These are phyloP conservation scores for Boeremia exigua DNA, from an alignment of 2,329 filamentous ascomycete species.

Conservation along the genomic window DNA sequence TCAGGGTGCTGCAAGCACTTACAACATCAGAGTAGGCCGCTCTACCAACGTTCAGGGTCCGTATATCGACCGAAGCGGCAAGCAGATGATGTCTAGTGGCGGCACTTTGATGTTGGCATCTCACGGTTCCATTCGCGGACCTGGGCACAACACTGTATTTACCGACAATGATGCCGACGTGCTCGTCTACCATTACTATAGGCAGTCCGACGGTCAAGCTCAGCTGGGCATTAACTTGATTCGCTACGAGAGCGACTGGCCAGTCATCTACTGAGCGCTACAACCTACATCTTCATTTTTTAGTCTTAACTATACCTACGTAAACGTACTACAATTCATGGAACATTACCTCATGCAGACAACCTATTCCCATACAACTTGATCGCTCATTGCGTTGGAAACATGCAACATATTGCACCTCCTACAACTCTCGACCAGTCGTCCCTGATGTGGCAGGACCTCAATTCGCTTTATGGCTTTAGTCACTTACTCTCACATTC, in stretches of 20 bases:
- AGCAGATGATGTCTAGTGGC: conserved; percentile 58
- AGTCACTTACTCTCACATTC: too few species aligned
- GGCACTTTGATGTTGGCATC: conserved; percentile 64
- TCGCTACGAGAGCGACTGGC: conserved; percentile 54
- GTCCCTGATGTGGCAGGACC: too few species aligned
- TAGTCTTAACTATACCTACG: too few species aligned
- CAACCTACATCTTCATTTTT: background rate
- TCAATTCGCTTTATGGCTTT: too few species aligned
- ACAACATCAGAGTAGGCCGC: conserved; percentile 67
- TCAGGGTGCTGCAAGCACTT: conserved; percentile 61
- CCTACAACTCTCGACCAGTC: too few species aligned
- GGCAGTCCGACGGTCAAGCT: conserved; percentile 54
- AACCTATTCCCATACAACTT: too few species aligned
- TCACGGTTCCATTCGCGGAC: conserved; percentile 65
- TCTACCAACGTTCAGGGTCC: conserved; percentile 56
- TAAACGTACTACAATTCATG: too few species aligned
- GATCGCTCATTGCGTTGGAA: too few species aligned
- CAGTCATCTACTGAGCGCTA: conserved; percentile 21
- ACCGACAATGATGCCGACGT: conserved; percentile 52
- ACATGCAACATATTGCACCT: too few species aligned
- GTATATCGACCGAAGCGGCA: conserved; percentile 62
- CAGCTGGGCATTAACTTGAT: conserved; percentile 57
- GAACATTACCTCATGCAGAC: too few species aligned
- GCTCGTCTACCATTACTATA: conserved; percentile 14
- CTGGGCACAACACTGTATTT: conserved; percentile 66